Conservation (phyloP, 371 early-diverging fungal genomes). For the Rozella allomycis region DNA sequence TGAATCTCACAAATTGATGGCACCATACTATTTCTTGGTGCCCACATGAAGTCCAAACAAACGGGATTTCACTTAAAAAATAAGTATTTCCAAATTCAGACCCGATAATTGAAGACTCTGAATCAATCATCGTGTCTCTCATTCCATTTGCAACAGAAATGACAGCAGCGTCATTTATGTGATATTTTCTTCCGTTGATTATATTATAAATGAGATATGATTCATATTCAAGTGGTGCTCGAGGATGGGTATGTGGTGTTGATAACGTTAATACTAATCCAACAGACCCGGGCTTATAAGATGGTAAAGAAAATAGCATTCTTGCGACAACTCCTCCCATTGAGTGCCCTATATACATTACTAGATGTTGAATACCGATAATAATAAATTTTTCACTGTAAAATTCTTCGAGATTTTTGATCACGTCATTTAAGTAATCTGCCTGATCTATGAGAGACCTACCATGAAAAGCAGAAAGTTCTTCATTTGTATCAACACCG, state of each 20-base stretch:
- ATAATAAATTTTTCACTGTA: no score
- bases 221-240: slow-evolving; percentile 51
- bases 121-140: slow-evolving; percentile 57
- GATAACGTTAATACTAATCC: slow-evolving; percentile 68
- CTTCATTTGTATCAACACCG: slow-evolving; percentile 67
- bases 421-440: slow-evolving; percentile 51
- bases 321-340: slow-evolving; percentile 93
- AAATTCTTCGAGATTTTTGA: slow-evolving; percentile 12
- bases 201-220: slow-evolving; percentile 48
- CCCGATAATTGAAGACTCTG: slow-evolving; percentile 45
- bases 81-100: slow-evolving; percentile 46
- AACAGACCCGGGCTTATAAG: slow-evolving; percentile 47
- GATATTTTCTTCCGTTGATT: slow-evolving; percentile 25
- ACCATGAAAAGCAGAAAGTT: slow-evolving; percentile 67
- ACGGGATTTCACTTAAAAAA: slow-evolving; percentile 50
- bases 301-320: slow-evolving; percentile 44
- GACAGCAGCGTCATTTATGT: slow-evolving; percentile 34
- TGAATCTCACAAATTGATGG: slow-evolving; percentile 64
- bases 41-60: slow-evolving; percentile 72
- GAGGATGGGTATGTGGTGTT: slow-evolving; percentile 69
- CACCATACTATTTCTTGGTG: slow-evolving; percentile 81
- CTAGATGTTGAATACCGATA: no score
- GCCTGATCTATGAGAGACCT: slow-evolving; percentile 62
- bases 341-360: no score
- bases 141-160: slow-evolving; percentile 81